These are phyloP conservation scores for Dittrichia graveolens DNA, from an alignment of 129 eudicot genomes.

Conservation along the genomic window DNA sequence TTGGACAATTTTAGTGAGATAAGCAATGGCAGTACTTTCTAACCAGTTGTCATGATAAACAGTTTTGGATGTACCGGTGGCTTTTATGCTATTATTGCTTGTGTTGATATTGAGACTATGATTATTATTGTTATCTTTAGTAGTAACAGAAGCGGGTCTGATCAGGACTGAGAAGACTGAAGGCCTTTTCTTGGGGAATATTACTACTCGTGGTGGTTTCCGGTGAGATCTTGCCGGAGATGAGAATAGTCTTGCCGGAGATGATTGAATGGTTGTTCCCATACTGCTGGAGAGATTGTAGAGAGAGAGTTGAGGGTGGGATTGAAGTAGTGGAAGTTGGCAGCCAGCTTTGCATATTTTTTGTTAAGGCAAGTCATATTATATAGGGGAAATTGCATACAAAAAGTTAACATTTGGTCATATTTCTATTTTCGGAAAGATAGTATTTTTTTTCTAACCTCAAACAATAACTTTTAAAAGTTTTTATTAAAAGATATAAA, in stretches of 20 bases:
- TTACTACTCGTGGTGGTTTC: conserved; percentile 19
- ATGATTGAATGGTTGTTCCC: conserved; percentile 34
- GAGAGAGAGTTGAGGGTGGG: not conserved
- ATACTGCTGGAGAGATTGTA: conserved; percentile 27
- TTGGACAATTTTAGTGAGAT: conserved; percentile 61
- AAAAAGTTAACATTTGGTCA: too few species aligned
- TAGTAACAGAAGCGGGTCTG: conserved; percentile 3
- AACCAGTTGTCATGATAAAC: conserved; percentile 65
- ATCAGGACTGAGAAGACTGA: conserved; percentile 9
- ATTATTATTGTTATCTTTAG: conserved; percentile 9
- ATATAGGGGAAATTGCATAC: not conserved
- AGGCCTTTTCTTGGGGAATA: not conserved
- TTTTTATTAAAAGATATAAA: too few species aligned
- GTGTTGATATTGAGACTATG: not conserved
- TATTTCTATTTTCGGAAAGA: too few species aligned
- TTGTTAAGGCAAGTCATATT: not conserved
- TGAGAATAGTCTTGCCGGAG: conserved; percentile 18
- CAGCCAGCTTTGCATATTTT: conserved; percentile 13
- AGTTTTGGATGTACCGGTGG: conserved; percentile 31
- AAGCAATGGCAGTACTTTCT: conserved; percentile 64
- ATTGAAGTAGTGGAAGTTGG: conserved; percentile 7
- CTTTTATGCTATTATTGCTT: not conserved
- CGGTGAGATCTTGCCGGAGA: conserved; percentile 21
- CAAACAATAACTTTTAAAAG: not conserved
- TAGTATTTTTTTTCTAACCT: too few species aligned